These are phyloP conservation scores for Rosa persica DNA, from an alignment of 306 rosid species.

Conservation along the genomic window DNA sequence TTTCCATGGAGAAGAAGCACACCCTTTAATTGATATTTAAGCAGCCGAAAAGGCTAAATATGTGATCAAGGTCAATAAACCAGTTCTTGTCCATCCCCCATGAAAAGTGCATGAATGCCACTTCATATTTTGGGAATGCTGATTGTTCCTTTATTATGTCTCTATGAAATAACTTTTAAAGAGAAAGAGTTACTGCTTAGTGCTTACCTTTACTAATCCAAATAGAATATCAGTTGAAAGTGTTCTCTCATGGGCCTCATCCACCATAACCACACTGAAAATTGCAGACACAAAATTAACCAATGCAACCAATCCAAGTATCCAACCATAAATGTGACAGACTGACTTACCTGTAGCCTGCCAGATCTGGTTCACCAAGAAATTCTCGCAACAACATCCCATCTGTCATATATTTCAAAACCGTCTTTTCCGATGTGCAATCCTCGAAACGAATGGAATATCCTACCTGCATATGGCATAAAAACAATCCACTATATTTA, in stretches of 20 bases:
- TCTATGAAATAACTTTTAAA: neutral
- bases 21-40: neutral
- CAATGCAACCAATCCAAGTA: constrained; percentile 18
- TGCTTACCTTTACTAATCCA: constrained; percentile 86
- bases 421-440: constrained; percentile 93
- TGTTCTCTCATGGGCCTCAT: constrained; percentile 99
- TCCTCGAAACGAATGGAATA: constrained; percentile 98
- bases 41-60: neutral
- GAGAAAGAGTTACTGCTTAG: constrained; percentile 5
- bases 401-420: constrained; percentile 95
- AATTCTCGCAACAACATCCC: constrained; percentile 95
- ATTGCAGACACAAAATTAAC: constrained; percentile 31
- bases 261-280: constrained; percentile 97
- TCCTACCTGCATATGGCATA: constrained; percentile 67
- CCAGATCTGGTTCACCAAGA: constrained; percentile 94
- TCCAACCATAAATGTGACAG: constrained; percentile 14
- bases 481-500: neutral
- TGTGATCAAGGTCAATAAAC: neutral
- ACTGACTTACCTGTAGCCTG: constrained; percentile 73
- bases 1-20: neutral
- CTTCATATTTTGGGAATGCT: constrained; percentile 18
- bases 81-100: neutral
- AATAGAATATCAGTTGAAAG: constrained; percentile 94
- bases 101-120: constrained; percentile 19
- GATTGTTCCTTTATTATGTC: constrained; percentile 1